These are phyloP conservation scores for Amesomyces nigricolor DNA, from an alignment of 2,329 filamentous ascomycete genomes.

Conservation along the genomic window DNA sequence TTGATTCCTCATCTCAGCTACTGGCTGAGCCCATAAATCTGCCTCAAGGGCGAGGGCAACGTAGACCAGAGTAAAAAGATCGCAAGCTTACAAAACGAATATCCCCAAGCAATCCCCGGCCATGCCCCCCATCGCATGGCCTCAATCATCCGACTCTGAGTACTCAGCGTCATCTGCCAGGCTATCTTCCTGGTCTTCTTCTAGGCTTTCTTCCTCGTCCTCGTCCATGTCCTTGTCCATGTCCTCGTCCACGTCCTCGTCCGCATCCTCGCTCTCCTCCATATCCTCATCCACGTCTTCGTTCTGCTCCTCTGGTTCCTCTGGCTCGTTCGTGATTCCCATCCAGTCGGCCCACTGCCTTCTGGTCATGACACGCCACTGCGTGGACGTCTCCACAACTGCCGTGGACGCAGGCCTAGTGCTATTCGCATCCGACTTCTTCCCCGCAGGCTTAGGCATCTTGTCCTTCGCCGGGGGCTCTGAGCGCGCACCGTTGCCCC, in stretches of 20 bases:
- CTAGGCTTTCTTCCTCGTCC: no score
- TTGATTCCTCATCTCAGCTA: no score
- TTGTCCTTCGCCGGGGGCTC: background rate
- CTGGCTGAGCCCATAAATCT: no score
- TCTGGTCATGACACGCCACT: conserved; percentile 11
- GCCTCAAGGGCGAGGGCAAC: no score
- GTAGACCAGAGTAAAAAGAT: no score
- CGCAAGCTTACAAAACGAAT: no score
- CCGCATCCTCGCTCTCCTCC: background rate
- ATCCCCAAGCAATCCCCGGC: no score
- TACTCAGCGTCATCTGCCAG: no score
- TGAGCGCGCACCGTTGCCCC: background rate
- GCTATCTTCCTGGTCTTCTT: no score
- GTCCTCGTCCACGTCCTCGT: background rate
- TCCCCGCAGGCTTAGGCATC: background rate
- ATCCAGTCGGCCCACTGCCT: conserved; percentile 5
- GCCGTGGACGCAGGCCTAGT: background rate
- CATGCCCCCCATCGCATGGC: no score
- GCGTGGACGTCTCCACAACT: background rate
- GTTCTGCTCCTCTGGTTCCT: background rate
- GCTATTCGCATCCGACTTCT: background rate
- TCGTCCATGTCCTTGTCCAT: background rate
- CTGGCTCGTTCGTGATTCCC: background rate
- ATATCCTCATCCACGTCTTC: background rate
- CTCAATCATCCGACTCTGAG: no score